These are phyloP conservation scores for Neurospora sp. DNA, from an alignment of 495 filamentous ascomycete genomes.

Conservation along the genomic window DNA sequence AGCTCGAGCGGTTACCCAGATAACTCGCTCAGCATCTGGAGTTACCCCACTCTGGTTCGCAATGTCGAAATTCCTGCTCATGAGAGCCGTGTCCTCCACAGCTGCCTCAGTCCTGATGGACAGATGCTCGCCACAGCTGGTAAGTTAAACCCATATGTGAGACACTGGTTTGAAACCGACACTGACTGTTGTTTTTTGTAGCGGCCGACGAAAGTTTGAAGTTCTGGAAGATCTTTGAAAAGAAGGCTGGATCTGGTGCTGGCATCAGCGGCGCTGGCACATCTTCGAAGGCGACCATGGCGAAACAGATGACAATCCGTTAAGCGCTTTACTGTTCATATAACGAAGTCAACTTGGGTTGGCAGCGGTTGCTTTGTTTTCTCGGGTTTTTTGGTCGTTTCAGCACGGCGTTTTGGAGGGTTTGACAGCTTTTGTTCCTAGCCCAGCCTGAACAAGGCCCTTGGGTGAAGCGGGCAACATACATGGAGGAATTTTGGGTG, in stretches of 20 bases:
- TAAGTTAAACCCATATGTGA: slow-evolving; percentile 3
- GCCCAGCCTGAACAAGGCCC: background rate
- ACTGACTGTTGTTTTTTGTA: slow-evolving; percentile 12
- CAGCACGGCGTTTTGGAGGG: slow-evolving; percentile 33
- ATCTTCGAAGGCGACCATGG: slow-evolving; percentile 53
- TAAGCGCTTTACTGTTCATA: slow-evolving; percentile 31
- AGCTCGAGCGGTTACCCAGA: slow-evolving; percentile 97
- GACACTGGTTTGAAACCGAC: background rate
- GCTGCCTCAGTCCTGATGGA: slow-evolving; percentile 87
- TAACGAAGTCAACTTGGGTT: slow-evolving; percentile 8
- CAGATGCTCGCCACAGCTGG: slow-evolving; percentile 92
- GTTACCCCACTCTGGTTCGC: slow-evolving; percentile 89
- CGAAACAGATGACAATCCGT: slow-evolving; percentile 95
- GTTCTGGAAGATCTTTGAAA: slow-evolving; percentile 99
- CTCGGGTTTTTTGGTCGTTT: slow-evolving; percentile 27
- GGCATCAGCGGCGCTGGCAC: slow-evolving; percentile 49
- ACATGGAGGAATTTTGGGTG: background rate
- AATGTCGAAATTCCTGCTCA: slow-evolving; percentile 99
- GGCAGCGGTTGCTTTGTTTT: slow-evolving; percentile 31
- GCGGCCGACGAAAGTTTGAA: slow-evolving; percentile 95
- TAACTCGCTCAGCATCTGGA: slow-evolving; percentile 97
- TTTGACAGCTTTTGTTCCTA: background rate
- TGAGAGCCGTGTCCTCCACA: slow-evolving; percentile 92
- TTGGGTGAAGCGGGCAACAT: background rate
- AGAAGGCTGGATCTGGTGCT: slow-evolving; percentile 65